These are phyloP conservation scores for Trichophyton rubrum DNA, from an alignment of 2,329 filamentous ascomycete genomes.

Conservation along the genomic window DNA sequence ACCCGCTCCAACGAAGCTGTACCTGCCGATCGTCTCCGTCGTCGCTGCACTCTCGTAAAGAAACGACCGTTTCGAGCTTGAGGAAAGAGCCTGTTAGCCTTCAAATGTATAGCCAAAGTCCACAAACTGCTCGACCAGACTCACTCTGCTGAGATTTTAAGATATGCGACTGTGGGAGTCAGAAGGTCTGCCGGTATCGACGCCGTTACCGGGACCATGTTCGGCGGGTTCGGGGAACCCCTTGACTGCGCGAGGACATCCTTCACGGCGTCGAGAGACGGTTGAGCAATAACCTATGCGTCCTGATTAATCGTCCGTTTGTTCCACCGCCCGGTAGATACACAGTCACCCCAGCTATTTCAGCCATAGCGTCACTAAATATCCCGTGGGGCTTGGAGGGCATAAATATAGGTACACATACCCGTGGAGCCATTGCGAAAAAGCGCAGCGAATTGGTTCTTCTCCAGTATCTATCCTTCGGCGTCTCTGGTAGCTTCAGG, in stretches of 20 bases:
- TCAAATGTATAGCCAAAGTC: background rate
- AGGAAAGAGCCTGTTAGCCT: background rate
- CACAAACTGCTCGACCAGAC: slow-evolving; percentile 19
- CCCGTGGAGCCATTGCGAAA: slow-evolving; percentile 9
- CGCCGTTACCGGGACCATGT: slow-evolving; percentile 69
- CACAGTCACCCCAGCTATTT: background rate
- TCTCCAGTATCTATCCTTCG: too few species aligned
- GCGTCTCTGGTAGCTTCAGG: too few species aligned
- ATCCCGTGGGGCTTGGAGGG: background rate
- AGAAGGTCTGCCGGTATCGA: slow-evolving; percentile 85
- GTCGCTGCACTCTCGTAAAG: slow-evolving; percentile 89
- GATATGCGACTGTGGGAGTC: slow-evolving; percentile 87
- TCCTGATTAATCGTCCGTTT: background rate
- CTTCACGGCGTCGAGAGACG: slow-evolving; percentile 48
- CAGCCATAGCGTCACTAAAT: background rate
- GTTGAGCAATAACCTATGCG: slow-evolving; percentile 41
- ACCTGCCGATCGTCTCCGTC: slow-evolving; percentile 83
- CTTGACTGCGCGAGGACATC: slow-evolving; percentile 43
- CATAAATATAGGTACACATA: background rate
- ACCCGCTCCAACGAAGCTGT: slow-evolving; percentile 85
- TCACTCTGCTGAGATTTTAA: slow-evolving; percentile 71
- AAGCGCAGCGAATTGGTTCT: background rate
- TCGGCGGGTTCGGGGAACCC: slow-evolving; percentile 48
- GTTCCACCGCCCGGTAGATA: background rate
- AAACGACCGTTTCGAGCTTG: slow-evolving; percentile 65